Base-by-base conservation (phyloP, 139 green algal genomes). In the Picochlorum sp. region DNA sequence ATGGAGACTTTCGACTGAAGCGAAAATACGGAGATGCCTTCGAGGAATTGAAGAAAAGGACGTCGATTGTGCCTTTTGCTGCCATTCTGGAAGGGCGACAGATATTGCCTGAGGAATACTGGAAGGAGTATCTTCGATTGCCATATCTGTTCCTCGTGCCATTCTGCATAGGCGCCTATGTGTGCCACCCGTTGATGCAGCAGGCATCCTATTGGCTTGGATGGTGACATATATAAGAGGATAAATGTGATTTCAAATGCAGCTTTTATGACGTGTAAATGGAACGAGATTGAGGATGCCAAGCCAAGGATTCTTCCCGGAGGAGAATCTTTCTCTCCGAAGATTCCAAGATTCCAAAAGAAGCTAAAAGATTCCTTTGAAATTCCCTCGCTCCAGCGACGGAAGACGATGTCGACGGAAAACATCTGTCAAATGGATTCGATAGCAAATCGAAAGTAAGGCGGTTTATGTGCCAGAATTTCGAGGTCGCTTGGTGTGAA, bases 161-260 rank as follows among this genome's bases (percentile, higher is more conserved):
- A 3, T 82, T 97, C 37, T 94, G 87, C 1, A 28, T 98, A 6
- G 92, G 92, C 0, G 79, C 88, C 2, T 98, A 98, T 72, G 78
- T 88, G 32, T 73, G 64, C 13, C 92, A 98, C 70, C 92, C 92
- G 3, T 57, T 94, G 30, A 97, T 98, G 88, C 89, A 97, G 74
- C 57, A 38, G 11, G 90, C 66, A 18, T 78, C 70, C 52, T 88
- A 87, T 62, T 85, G 68, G 58, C 77, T 98, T 14, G 75, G 84
- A n/a, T 97, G 92, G 92, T 98, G 32, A 81, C 15, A 18, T 26
- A 26, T 56, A 16, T 14, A 8, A n/a, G 47, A 56, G n/a, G 28
- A 30, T 30, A 30, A 30, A 30, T 30, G 28, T 56, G 47, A 26
- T 26, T 56, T 26, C n/a, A 56, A 56, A 56, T 26, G n/a, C 47